Evolutionary conservation across 1,284 basidiomycete species (phyloP).

Genomic region (Ceraceosorus guamensis): DNA sequence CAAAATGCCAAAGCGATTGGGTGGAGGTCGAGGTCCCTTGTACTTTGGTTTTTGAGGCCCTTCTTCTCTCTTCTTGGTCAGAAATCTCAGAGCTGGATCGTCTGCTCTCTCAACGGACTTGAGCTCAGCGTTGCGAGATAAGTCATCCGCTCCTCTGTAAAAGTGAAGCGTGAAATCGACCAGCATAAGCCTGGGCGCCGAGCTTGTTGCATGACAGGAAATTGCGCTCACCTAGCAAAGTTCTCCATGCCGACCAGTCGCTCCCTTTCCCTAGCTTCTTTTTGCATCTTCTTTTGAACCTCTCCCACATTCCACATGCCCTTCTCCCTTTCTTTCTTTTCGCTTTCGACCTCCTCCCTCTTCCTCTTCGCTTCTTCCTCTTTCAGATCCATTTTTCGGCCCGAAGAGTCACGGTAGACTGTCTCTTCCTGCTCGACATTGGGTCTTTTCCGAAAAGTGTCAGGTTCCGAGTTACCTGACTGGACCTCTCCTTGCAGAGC

Average conservation of each 20-base stretch:
- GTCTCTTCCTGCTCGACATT: conserved; percentile 69
- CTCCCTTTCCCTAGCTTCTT: conserved; percentile 52
- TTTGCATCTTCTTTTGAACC: conserved; percentile 64
- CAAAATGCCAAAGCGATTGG: conserved; percentile 87
- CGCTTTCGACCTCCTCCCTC: conserved; percentile 35
- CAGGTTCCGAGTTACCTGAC: no score
- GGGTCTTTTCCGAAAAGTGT: no score
- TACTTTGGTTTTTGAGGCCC: conserved; percentile 75
- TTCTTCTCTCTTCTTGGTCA: conserved; percentile 58
- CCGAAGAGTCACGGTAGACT: conserved; percentile 83
- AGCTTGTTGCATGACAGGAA: not conserved
- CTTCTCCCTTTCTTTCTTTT: conserved; percentile 54
- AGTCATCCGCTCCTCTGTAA: conserved; percentile 70
- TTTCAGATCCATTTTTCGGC: conserved; percentile 80
- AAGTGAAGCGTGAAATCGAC: no score
- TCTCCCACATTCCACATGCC: conserved; percentile 93
- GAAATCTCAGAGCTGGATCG: conserved; percentile 86
- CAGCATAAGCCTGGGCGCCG: no score
- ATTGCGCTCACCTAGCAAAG: conserved; percentile 59
- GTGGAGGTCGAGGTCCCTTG: conserved; percentile 74
- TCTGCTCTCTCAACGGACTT: conserved; percentile 78
- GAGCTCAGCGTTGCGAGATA: conserved; percentile 72
- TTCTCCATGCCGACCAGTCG: conserved; percentile 61
- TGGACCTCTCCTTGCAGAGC: no score
- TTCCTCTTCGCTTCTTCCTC: conserved; percentile 73